These are phyloP conservation scores for Hygrophoropsis aurantiaca DNA, from an alignment of 768 basidiomycete species.

Conservation along the genomic window DNA sequence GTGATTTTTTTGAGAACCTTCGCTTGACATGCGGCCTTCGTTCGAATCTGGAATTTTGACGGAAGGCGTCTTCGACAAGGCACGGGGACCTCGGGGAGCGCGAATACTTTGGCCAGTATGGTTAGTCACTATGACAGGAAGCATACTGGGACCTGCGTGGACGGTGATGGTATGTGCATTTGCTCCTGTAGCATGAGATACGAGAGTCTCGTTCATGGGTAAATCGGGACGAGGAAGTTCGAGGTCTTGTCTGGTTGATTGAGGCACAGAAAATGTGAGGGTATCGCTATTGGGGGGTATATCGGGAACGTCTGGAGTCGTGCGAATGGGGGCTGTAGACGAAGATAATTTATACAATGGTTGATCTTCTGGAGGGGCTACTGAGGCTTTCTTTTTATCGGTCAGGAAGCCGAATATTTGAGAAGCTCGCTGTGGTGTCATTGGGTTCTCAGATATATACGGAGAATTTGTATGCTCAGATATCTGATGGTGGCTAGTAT, in stretches of 20 bases:
- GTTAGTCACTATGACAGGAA: slow-evolving; percentile 3
- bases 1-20: slow-evolving; percentile 14
- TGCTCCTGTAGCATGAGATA: background rate
- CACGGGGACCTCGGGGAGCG: slow-evolving; percentile 45
- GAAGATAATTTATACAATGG: slow-evolving; percentile 30
- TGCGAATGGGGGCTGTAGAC: slow-evolving; percentile 14
- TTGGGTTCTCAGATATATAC: slow-evolving; percentile 37
- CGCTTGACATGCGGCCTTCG: background rate
- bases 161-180: background rate
- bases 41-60: no score
- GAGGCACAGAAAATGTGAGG: slow-evolving; percentile 2
- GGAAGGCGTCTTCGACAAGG: slow-evolving; percentile 31
- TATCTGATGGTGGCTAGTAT: slow-evolving; percentile 29
- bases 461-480: slow-evolving; percentile 23
- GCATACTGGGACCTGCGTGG: slow-evolving; percentile 2
- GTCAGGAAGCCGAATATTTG: slow-evolving; percentile 75
- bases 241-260: slow-evolving; percentile 7
- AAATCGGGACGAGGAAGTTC: slow-evolving; percentile 13
- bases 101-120: slow-evolving; percentile 27
- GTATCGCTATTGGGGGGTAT: slow-evolving; percentile 21
- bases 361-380: slow-evolving; percentile 33
- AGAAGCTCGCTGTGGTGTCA: slow-evolving; percentile 67
- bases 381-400: slow-evolving; percentile 42
- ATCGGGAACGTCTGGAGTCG: background rate
- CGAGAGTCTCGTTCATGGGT: slow-evolving; percentile 8